Percentiles rank a stretch among this genome's conserved stretches.
These are phyloP conservation scores for Salix exigua DNA, from an alignment of 345 rosid genomes.

Conservation along the genomic window DNA sequence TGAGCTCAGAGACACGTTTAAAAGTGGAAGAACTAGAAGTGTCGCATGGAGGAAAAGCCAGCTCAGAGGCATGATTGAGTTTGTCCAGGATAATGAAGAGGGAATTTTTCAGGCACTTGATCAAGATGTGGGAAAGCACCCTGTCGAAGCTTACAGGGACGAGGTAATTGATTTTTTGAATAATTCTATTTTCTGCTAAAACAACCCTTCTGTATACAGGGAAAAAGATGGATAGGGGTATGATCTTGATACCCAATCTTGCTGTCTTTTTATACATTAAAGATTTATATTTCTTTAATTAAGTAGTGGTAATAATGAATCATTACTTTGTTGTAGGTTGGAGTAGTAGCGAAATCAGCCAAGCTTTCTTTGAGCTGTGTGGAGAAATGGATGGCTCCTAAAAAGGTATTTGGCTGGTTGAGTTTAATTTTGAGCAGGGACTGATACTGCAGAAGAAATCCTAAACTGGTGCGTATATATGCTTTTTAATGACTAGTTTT, in stretches of 20 bases:
- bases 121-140: conserved; percentile 82
- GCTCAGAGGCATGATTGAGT: conserved; percentile 46
- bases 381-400: conserved; percentile 74
- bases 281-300: background rate
- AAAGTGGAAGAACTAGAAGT: conserved; percentile 52
- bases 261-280: too few species aligned
- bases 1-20: conserved; percentile 57
- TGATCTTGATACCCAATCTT: too few species aligned
- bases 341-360: conserved; percentile 61
- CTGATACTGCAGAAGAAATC: background rate
- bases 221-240: too few species aligned
- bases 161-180: conserved; percentile 33
- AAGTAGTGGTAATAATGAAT: background rate
- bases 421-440: background rate
- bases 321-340: conserved; percentile 33
- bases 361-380: conserved; percentile 40
- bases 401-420: conserved; percentile 41
- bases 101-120: conserved; percentile 43
- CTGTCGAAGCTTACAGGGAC: conserved; percentile 69
- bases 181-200: background rate
- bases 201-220: too few species aligned
- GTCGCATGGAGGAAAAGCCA: conserved; percentile 75
- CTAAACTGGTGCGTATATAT: too few species aligned
- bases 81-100: conserved; percentile 57
- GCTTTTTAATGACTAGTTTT: background rate